These are phyloP conservation scores for Pneumocystis murina DNA, from an alignment of 1,139 yeast species.

Conservation along the genomic window DNA sequence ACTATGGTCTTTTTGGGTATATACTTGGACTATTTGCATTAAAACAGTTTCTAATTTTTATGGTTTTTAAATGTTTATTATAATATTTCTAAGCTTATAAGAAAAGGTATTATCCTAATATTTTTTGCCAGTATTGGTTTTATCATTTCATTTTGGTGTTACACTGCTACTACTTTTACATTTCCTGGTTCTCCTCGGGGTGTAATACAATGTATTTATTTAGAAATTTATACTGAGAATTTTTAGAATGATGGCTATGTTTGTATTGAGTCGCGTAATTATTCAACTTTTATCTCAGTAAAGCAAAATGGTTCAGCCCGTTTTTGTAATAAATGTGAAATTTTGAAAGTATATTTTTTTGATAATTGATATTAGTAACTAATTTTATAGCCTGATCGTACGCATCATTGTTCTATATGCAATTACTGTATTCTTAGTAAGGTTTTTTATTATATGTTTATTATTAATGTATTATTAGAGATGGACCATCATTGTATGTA, in stretches of 20 bases:
- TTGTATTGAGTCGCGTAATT: background rate
- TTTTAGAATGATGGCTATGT: background rate
- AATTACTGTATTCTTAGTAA: conserved; percentile 7
- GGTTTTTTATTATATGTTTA: background rate
- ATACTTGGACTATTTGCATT: background rate
- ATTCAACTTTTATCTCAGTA: conserved; percentile 6
- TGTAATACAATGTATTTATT: background rate
- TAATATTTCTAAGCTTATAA: background rate
- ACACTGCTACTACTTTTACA: conserved; percentile 9
- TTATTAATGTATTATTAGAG: conserved; percentile 2
- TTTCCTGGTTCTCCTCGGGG: conserved; percentile 9
- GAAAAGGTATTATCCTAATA: background rate
- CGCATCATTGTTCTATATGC: conserved; percentile 11
- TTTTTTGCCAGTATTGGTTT: background rate
- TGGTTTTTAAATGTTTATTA: background rate
- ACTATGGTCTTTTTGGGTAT: background rate
- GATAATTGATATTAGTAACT: background rate
- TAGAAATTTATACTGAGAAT: background rate
- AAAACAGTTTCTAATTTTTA: background rate
- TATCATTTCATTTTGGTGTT: conserved; percentile 4
- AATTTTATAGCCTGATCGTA: conserved; percentile 7
- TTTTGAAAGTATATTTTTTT: conserved; percentile 1
- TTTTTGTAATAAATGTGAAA: conserved; percentile 9
- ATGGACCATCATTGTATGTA: conserved; percentile 7
- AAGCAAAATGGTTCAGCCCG: conserved; percentile 11